phyloP scores from a whole-genome alignment of 768 basidiomycete genomes.

The Tylopilus vinaceipallidus region DNA sequence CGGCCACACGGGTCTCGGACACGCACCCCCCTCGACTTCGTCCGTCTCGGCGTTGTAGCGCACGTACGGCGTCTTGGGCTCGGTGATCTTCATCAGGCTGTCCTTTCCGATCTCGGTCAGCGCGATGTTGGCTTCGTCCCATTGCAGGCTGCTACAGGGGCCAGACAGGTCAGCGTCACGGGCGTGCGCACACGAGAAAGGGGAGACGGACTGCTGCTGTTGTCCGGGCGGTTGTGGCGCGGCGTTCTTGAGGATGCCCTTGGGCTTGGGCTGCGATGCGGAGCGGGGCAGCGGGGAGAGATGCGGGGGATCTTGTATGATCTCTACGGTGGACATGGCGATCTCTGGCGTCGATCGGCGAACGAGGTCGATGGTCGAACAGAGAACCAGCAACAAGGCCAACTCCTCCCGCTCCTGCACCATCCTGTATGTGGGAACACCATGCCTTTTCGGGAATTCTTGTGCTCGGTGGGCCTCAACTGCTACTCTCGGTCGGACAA shows the following conservation, averaged over 20 bases:
- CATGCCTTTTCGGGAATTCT: constrained; percentile 26
- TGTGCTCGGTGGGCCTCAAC: too few species aligned
- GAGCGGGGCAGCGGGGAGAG: constrained; percentile 58
- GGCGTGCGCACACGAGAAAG: too few species aligned
- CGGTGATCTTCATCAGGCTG: constrained; percentile 97
- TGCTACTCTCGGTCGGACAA: too few species aligned
- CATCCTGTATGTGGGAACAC: constrained; percentile 19
- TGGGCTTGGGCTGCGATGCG: constrained; percentile 69
- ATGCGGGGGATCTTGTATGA: constrained; percentile 40
- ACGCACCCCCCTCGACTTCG: constrained; percentile 76
- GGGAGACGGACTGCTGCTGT: constrained; percentile 49
- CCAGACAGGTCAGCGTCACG: background rate
- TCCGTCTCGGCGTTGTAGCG: constrained; percentile 88
- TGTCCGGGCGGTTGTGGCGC: constrained; percentile 39
- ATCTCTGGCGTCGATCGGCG: background rate
- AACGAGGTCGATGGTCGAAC: constrained; percentile 2
- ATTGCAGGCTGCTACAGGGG: constrained; percentile 64
- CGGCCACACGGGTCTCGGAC: too few species aligned
- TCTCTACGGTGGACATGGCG: constrained; percentile 29
- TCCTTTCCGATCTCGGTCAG: constrained; percentile 93
- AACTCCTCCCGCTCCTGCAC: too few species aligned
- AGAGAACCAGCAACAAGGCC: too few species aligned
- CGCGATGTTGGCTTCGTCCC: constrained; percentile 94
- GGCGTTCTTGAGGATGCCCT: constrained; percentile 88
- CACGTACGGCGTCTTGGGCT: constrained; percentile 96